Evolutionary conservation across 352 stramenopile genomes (phyloP).

Genomic region (Globisporangium recalcitrans): DNA sequence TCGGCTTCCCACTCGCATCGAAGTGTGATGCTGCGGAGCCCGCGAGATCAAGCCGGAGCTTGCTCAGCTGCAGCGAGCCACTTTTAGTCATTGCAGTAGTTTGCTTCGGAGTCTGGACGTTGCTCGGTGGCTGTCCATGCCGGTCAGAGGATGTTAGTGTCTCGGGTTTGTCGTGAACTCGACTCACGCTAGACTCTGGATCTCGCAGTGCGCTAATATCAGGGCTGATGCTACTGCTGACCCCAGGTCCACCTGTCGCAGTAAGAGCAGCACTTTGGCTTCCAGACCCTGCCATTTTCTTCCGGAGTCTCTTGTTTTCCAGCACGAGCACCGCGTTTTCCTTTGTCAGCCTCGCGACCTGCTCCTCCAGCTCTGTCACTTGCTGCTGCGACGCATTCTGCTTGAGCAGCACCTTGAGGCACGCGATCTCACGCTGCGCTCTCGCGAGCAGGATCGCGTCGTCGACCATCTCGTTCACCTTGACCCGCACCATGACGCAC

Average conservation of each 20-base stretch:
- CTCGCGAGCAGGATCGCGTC: slow-evolving; percentile 71
- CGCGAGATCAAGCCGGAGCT: slow-evolving; percentile 33
- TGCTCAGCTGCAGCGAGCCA: slow-evolving; percentile 22
- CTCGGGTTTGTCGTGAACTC: not conserved
- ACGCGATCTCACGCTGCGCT: slow-evolving; percentile 64
- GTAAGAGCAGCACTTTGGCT: not conserved
- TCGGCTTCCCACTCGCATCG: slow-evolving; percentile 9
- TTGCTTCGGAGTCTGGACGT: not conserved
- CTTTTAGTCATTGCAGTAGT: not conserved
- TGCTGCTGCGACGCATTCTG: slow-evolving; percentile 31
- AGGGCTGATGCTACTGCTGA: not conserved
- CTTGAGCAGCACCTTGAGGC: slow-evolving; percentile 55
- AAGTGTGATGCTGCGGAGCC: not conserved
- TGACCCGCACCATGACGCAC: slow-evolving; percentile 63
- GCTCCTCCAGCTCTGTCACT: slow-evolving; percentile 37
- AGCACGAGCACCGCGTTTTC: slow-evolving; percentile 38
- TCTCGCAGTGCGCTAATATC: not conserved
- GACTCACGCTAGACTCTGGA: not conserved
- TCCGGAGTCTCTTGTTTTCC: slow-evolving; percentile 53
- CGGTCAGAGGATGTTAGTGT: not conserved
- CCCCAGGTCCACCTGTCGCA: not conserved
- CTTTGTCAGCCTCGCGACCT: slow-evolving; percentile 29
- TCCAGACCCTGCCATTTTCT: slow-evolving; percentile 8
- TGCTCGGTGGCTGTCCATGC: not conserved
- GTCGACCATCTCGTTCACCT: slow-evolving; percentile 80